Base-by-base conservation (phyloP, 768 basidiomycete species). In the Russula sp. region DNA sequence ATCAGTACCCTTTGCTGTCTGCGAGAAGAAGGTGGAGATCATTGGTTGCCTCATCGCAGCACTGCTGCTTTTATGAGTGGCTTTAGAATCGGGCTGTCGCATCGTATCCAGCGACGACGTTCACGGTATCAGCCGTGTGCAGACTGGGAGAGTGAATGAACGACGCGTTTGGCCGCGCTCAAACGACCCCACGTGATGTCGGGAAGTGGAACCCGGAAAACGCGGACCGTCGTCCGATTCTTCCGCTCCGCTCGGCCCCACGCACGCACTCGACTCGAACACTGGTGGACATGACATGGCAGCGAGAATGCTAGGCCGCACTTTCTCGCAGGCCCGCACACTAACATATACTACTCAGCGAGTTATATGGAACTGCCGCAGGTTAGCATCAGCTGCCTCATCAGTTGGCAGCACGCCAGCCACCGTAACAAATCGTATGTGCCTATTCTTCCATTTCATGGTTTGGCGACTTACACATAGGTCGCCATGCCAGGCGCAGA, bases 401-500 rank as follows among this genome's bases (percentile, higher is more conserved):
- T 36, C n/a, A 29, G 46, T 66, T 35, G 81, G 82, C 58, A 80
- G 78, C 13, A 77, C 79, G 20, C 72, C 76, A 5, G 70, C 78
- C 42, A 82, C 86, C 1, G 83, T 83, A 64, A 87, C 85, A 18
- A 86, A 87, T 67, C 85, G 87, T 87, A 14, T 14, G 73, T 64
- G 78, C 25, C 25, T 73, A n/a, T 38, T 9, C 5, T 35, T 47
- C 20, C 48, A 52, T 38, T 14, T 25, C 32, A 14, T 10, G 39
- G 39, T 47, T 42, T 18, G 32, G 66, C 16, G 65, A 48, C 22
- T 51, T 36, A 56, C 25, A 20, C 52, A 10, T n/a, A n/a, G n/a
- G n/a, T n/a, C n/a, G n/a, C n/a, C n/a, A n/a, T 35, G 51, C 62
- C 68, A 97, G 94, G 88, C 63, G 93, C 91, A 11, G 92, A 97